phyloP scores from a whole-genome alignment of 208 protist genomes.

The Crithidia sp. region DNA sequence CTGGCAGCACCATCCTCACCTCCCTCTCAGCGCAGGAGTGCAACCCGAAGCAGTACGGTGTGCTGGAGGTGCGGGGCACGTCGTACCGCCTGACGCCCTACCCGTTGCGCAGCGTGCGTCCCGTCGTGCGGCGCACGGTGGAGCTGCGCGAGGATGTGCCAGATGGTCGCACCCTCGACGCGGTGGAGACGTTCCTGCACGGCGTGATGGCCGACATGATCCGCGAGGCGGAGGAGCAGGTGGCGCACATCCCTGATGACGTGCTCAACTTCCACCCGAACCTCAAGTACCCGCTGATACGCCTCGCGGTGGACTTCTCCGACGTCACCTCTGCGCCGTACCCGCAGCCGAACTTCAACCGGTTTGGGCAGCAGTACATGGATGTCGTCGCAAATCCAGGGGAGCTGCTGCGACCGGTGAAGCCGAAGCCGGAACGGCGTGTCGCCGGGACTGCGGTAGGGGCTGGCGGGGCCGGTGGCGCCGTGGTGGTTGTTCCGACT shows the following conservation, averaged over 20 bases:
- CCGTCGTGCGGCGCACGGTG: conserved; percentile 91
- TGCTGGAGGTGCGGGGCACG: conserved; percentile 84
- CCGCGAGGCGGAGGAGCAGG: conserved; percentile 72
- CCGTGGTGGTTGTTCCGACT: conserved; percentile 40
- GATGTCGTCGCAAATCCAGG: conserved; percentile 88
- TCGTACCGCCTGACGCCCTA: conserved; percentile 91
- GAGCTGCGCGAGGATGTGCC: conserved; percentile 69
- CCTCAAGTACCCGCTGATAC: conserved; percentile 86
- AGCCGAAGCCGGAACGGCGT: conserved; percentile 55
- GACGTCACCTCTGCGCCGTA: conserved; percentile 75
- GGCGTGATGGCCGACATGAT: conserved; percentile 83
- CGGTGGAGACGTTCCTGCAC: conserved; percentile 85
- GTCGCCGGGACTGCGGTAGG: conserved; percentile 2
- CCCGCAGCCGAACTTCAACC: conserved; percentile 85
- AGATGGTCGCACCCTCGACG: conserved; percentile 68
- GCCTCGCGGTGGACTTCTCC: conserved; percentile 82
- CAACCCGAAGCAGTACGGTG: conserved; percentile 94
- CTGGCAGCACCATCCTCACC: conserved; percentile 97
- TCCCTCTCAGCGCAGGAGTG: conserved; percentile 94
- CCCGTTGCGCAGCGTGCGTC: conserved; percentile 90
- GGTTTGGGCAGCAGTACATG: conserved; percentile 92
- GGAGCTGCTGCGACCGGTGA: conserved; percentile 75
- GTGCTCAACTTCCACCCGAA: conserved; percentile 80
- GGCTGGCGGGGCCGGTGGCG: conserved; percentile 6
- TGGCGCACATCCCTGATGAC: conserved; percentile 75